Conservation (phyloP, 2,329 filamentous ascomycete genomes). For the Corinectria fuckeliana region DNA sequence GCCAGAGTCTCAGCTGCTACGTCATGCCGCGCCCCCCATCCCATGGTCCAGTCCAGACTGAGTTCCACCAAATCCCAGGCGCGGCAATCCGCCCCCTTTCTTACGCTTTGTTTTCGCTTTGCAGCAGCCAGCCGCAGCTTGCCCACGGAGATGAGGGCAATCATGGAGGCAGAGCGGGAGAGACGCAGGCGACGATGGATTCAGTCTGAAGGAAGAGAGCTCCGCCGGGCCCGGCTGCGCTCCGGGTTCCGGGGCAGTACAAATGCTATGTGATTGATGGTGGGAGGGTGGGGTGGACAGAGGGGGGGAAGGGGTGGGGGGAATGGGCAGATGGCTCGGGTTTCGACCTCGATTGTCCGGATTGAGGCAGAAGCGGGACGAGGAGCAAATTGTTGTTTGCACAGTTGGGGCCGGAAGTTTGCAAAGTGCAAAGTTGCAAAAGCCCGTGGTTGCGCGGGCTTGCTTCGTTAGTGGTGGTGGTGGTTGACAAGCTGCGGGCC, state of each 20-base stretch:
- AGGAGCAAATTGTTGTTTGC: neutral
- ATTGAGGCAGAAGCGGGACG: neutral
- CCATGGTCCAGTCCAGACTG: slow-evolving; percentile 9
- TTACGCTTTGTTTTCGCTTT: neutral
- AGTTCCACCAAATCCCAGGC: slow-evolving; percentile 8
- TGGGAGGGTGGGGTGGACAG: neutral
- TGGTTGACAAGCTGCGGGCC: slow-evolving; percentile 24
- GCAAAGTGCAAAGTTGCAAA: neutral
- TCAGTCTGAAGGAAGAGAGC: neutral
- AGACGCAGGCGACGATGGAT: neutral
- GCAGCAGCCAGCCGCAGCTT: neutral
- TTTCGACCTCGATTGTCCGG: neutral
- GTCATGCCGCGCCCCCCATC: slow-evolving; percentile 31
- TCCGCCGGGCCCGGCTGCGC: slow-evolving; percentile 5
- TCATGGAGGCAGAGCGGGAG: neutral
- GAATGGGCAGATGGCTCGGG: neutral
- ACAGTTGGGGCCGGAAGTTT: neutral
- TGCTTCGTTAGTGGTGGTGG: too few relatives aligned
- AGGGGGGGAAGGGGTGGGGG: neutral
- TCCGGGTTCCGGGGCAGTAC: neutral
- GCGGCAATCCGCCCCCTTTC: neutral
- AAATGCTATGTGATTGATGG: neutral
- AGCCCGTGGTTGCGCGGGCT: neutral
- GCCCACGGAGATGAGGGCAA: neutral
- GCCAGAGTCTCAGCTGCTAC: slow-evolving; percentile 23